Percentiles rank a stretch among this genome's conserved stretches.
Evolutionary conservation across 345 rosid genomes (phyloP).

Genomic region (Camelina hispida): DNA sequence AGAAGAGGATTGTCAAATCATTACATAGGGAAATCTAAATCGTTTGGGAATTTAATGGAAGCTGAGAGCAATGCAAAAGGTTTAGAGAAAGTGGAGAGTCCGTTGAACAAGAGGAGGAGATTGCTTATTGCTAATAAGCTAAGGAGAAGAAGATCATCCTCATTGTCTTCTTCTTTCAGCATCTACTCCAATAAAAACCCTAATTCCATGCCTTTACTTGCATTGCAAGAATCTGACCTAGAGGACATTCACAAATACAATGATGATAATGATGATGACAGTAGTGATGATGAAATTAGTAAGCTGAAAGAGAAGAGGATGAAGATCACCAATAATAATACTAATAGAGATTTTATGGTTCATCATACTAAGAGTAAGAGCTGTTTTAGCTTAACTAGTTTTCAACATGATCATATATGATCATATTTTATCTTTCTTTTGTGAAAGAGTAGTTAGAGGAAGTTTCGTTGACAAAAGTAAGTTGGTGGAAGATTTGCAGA

Average conservation of each 20-base stretch:
- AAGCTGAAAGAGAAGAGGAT: conserved; percentile 36
- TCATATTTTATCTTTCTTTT: background rate
- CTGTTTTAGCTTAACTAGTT: conserved; percentile 39
- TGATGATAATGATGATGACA: conserved; percentile 8
- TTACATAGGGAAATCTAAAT: conserved; percentile 79
- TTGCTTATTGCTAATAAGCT: conserved; percentile 58
- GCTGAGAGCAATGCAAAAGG: conserved; percentile 51
- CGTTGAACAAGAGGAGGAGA: conserved; percentile 80
- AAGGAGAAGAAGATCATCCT: conserved; percentile 39
- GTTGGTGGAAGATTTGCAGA: conserved; percentile 14
- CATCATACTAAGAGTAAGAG: conserved; percentile 35
- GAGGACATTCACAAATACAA: conserved; percentile 21
- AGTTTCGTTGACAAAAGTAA: background rate
- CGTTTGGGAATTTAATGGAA: conserved; percentile 70
- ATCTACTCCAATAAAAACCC: conserved; percentile 63
- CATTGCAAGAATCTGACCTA: conserved; percentile 50
- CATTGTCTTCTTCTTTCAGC: conserved; percentile 36
- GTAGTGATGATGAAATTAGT: conserved; percentile 24
- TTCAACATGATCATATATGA: conserved; percentile 29
- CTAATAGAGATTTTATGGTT: conserved; percentile 24
- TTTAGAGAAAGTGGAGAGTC: conserved; percentile 69
- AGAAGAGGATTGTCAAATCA: conserved; percentile 86
- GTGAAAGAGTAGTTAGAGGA: background rate
- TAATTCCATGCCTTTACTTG: conserved; percentile 80
- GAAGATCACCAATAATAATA: conserved; percentile 24